These are phyloP conservation scores for Nannizzia gypsea DNA, from an alignment of 2,329 filamentous ascomycete genomes.

Conservation along the genomic window DNA sequence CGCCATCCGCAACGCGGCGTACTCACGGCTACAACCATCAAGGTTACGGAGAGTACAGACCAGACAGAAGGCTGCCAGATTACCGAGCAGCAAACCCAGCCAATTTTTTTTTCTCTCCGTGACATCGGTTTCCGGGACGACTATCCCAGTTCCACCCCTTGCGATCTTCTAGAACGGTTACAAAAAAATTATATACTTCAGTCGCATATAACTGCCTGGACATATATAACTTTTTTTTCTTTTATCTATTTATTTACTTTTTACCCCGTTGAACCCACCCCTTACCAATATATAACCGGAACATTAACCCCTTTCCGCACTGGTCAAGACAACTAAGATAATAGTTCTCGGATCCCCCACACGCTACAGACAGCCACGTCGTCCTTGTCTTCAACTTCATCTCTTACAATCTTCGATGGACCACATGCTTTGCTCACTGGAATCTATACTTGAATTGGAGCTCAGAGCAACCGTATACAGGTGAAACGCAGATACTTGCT, in stretches of 20 bases:
- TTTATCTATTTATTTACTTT: not conserved
- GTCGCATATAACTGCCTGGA: not conserved
- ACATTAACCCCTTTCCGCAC: slow-evolving; percentile 2
- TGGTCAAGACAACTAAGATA: not conserved
- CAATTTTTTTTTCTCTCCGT: not conserved
- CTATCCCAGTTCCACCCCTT: not conserved
- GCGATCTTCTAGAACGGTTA: not conserved
- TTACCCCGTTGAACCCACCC: not conserved
- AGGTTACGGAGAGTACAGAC: not conserved
- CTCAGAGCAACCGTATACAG: slow-evolving; percentile 18
- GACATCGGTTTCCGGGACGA: not conserved
- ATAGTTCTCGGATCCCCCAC: not conserved
- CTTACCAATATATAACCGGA: slow-evolving; percentile 1
- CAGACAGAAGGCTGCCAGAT: not conserved
- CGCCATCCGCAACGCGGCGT: not conserved
- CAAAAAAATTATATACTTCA: not conserved
- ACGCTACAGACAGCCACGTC: not conserved
- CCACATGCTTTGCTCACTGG: slow-evolving; percentile 17
- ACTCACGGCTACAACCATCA: not conserved
- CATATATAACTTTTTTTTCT: not conserved
- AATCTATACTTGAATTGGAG: slow-evolving; percentile 18
- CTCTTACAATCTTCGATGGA: slow-evolving; percentile 18
- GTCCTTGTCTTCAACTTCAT: slow-evolving; percentile 2
- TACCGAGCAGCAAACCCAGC: not conserved
- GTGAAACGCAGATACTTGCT: slow-evolving; percentile 13